These are phyloP conservation scores for Cladosporium phlei DNA, from an alignment of 2,329 filamentous ascomycete species.

Conservation along the genomic window DNA sequence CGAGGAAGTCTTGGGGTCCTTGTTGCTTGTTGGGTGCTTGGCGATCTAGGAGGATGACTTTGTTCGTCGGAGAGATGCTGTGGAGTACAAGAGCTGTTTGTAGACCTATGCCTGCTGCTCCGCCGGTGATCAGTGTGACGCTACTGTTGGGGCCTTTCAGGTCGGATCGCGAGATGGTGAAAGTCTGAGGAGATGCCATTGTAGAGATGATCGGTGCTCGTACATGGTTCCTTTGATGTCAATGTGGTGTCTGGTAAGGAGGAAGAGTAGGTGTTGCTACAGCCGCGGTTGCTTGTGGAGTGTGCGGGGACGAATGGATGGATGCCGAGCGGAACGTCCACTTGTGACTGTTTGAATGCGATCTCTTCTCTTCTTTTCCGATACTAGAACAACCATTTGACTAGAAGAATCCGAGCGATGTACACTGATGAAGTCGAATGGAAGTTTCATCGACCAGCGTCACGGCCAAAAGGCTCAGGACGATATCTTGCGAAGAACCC, in stretches of 20 bases:
- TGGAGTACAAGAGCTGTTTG: conserved; percentile 29
- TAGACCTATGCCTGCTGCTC: conserved; percentile 27
- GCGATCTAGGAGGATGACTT: conserved; percentile 27
- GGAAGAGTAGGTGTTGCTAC: not conserved
- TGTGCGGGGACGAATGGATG: conserved; percentile 4
- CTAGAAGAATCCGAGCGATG: too few species aligned
- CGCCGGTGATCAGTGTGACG: conserved; percentile 30
- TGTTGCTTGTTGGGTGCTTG: conserved; percentile 17
- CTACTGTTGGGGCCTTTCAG: conserved; percentile 24
- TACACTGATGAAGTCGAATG: too few species aligned
- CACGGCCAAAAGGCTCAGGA: too few species aligned
- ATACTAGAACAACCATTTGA: too few species aligned
- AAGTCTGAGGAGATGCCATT: conserved; percentile 26
- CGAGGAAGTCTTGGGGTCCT: conserved; percentile 9
- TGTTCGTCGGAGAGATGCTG: conserved; percentile 24
- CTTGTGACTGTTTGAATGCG: too few species aligned
- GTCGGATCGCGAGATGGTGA: conserved; percentile 22
- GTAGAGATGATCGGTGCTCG: not conserved
- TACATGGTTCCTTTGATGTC: not conserved
- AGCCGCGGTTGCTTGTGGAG: conserved; percentile 5
- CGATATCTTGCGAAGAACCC: too few species aligned
- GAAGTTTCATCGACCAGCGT: too few species aligned
- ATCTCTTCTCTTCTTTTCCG: too few species aligned
- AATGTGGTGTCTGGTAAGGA: not conserved
- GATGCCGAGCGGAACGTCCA: too few species aligned